phyloP scores from a whole-genome alignment of 805 yeast genomes.

The Pachysolen tannophilus region DNA sequence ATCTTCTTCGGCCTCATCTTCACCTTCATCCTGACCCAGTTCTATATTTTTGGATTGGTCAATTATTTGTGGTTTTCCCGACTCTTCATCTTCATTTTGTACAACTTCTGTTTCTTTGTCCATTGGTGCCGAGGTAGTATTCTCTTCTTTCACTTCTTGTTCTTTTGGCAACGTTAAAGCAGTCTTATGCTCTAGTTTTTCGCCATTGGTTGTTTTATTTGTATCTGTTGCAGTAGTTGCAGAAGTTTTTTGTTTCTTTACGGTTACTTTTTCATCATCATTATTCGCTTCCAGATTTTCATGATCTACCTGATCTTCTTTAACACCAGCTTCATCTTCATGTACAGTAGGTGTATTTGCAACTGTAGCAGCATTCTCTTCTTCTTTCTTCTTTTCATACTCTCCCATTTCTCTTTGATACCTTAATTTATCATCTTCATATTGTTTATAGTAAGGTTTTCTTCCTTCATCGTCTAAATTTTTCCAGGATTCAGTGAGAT shows the following conservation, averaged over 20 bases:
- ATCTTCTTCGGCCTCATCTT: constrained; percentile 7
- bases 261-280: neutral
- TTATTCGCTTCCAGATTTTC: neutral
- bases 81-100: constrained; percentile 10
- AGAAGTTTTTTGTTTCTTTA: neutral
- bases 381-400: constrained; percentile 18
- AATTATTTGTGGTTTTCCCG: constrained; percentile 7
- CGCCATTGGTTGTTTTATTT: neutral
- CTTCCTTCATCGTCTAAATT: constrained; percentile 58
- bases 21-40: constrained; percentile 9
- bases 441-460: constrained; percentile 65
- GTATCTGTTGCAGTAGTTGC: constrained; percentile 1
- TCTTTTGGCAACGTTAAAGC: constrained; percentile 3
- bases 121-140: constrained; percentile 2
- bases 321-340: constrained; percentile 1
- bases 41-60: neutral
- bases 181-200: constrained; percentile 3
- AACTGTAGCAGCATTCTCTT: constrained; percentile 1
- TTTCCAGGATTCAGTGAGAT: constrained; percentile 84
- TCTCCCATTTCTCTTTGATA: constrained; percentile 65
- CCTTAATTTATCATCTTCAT: constrained; percentile 71
- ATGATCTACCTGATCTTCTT: neutral
- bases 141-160: constrained; percentile 4
- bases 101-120: constrained; percentile 11
- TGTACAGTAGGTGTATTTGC: neutral